A percentile compares a stretch with the other conserved stretches of the same genome.
Conservation (phyloP, 2,329 filamentous ascomycete species). For the Arthrobotrys entomopaga region DNA sequence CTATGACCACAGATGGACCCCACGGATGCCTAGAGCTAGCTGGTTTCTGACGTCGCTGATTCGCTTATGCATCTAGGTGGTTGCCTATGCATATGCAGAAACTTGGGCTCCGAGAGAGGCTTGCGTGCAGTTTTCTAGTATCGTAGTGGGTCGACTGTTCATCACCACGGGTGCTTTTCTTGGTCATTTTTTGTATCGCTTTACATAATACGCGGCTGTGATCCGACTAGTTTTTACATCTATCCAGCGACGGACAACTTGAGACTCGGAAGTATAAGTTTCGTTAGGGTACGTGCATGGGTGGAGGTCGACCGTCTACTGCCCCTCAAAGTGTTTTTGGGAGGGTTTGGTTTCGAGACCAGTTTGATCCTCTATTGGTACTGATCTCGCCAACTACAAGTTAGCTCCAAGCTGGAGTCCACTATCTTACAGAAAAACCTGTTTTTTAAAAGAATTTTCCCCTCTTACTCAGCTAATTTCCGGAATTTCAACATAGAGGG, state of each 20-base stretch:
- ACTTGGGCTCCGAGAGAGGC: neutral
- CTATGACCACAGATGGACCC: conserved; percentile 29
- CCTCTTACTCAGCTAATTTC: too few relatives aligned
- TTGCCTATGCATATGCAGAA: conserved; percentile 48
- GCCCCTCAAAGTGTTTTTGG: too few relatives aligned
- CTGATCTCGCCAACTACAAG: too few relatives aligned
- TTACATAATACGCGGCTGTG: too few relatives aligned
- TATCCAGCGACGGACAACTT: conserved; percentile 25
- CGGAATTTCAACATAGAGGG: too few relatives aligned
- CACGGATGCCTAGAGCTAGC: conserved; percentile 49
- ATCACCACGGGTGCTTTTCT: conserved; percentile 4
- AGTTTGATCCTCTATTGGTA: too few relatives aligned
- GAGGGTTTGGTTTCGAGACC: too few relatives aligned
- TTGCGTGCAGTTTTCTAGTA: neutral
- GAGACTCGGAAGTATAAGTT: neutral
- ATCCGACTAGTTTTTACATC: neutral
- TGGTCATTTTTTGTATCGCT: conserved; percentile 2
- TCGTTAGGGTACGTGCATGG: too few relatives aligned
- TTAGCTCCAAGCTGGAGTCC: too few relatives aligned
- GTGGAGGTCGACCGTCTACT: too few relatives aligned
- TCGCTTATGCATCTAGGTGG: conserved; percentile 44
- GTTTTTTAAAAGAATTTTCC: too few relatives aligned
- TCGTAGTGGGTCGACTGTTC: neutral
- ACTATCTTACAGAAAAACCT: too few relatives aligned
- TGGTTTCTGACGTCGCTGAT: conserved; percentile 31